Conservation (phyloP, 1,284 basidiomycete genomes). For the Schizophyllum commune region DNA sequence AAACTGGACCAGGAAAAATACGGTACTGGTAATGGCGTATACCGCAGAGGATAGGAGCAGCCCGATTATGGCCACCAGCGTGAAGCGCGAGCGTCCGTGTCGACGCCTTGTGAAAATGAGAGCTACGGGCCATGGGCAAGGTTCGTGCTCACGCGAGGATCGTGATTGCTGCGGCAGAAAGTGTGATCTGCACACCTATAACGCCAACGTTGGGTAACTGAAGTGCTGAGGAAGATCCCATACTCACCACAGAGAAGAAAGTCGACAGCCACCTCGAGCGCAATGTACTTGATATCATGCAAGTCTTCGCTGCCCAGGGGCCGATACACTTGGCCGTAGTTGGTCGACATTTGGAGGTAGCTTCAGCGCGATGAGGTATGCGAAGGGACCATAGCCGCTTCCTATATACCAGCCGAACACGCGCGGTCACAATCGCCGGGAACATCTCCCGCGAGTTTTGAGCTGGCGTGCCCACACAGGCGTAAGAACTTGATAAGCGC, state of each 20-base stretch:
- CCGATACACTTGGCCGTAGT: too few species aligned
- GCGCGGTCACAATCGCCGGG: too few species aligned
- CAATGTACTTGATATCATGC: too few species aligned
- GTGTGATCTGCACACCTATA: background rate
- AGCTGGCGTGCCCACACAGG: too few species aligned
- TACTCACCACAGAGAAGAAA: background rate
- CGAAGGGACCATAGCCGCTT: too few species aligned
- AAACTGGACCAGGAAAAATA: background rate
- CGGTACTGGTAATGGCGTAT: background rate
- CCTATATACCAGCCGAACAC: too few species aligned
- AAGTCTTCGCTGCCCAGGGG: too few species aligned
- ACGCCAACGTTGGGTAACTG: background rate
- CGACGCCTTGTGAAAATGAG: background rate
- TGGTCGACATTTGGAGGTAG: too few species aligned
- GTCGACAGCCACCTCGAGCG: background rate
- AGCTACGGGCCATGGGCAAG: background rate
- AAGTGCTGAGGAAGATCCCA: background rate
- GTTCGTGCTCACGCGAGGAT: background rate
- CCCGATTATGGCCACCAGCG: background rate
- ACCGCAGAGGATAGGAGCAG: background rate
- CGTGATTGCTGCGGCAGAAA: background rate
- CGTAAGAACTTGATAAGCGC: too few species aligned
- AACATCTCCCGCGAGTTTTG: too few species aligned
- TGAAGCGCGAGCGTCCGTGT: background rate
- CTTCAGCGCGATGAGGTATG: too few species aligned